phyloP scores from a whole-genome alignment of 129 eudicot species.

The Logfia minima region DNA sequence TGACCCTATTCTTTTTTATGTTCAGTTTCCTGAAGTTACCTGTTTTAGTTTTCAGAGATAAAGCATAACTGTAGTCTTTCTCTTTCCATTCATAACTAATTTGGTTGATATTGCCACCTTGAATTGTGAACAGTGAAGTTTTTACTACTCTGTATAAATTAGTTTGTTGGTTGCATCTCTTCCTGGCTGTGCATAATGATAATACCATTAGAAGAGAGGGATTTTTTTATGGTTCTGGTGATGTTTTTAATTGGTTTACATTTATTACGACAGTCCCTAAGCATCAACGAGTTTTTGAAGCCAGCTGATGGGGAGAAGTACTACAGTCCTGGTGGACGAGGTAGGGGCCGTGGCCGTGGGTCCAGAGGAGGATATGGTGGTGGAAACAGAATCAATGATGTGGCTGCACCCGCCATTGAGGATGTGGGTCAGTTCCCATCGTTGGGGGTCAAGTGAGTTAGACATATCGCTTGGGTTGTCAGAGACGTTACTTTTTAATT shows the following conservation, averaged over 20 bases:
- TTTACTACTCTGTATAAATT: neutral
- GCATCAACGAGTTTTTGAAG: conserved; percentile 41
- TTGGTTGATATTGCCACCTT: neutral
- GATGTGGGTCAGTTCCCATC: conserved; percentile 80
- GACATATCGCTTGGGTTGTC: neutral
- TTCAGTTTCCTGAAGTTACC: too few species aligned
- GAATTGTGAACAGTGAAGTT: neutral
- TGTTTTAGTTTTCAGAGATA: neutral
- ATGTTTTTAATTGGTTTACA: neutral
- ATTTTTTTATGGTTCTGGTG: too few species aligned
- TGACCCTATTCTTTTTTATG: too few species aligned
- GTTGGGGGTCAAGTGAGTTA: conserved; percentile 58
- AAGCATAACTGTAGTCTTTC: neutral
- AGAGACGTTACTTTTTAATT: conserved; percentile 15
- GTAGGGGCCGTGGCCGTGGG: conserved; percentile 74
- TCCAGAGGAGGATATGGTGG: conserved; percentile 53
- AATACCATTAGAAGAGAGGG: neutral
- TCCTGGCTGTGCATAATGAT: neutral
- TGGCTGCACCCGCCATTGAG: conserved; percentile 64
- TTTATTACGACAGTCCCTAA: conserved; percentile 28
- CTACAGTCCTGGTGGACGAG: conserved; percentile 56
- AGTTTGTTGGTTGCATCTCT: neutral
- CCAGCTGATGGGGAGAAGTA: conserved; percentile 58
- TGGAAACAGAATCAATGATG: conserved; percentile 29
- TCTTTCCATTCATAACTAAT: too few species aligned